These are phyloP conservation scores for Fallopia convolvulus DNA, from an alignment of 148 eudicot genomes.

Conservation along the genomic window DNA sequence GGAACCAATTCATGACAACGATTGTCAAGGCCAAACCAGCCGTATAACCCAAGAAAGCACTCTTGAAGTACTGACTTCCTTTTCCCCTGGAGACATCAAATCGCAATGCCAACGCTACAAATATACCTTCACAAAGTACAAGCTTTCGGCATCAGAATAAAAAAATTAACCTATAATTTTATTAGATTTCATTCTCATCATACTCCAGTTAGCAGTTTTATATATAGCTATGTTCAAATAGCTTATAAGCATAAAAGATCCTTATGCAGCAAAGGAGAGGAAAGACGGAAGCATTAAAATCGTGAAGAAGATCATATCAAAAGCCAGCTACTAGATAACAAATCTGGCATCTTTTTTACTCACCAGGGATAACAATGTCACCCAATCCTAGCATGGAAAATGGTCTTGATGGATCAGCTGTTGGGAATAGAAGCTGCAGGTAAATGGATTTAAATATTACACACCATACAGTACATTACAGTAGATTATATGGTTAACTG, in stretches of 20 bases:
- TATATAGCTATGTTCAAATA: no score
- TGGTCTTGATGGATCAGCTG: conserved; percentile 64
- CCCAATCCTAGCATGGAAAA: conserved; percentile 98
- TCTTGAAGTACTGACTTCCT: conserved; percentile 71
- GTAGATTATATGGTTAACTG: not conserved
- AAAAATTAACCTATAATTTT: not conserved
- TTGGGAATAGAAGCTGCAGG: conserved; percentile 95
- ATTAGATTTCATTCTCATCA: not conserved
- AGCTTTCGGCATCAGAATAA: not conserved
- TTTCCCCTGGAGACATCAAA: conserved; percentile 94
- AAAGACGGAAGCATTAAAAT: not conserved
- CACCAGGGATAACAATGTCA: conserved; percentile 98
- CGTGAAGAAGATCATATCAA: not conserved
- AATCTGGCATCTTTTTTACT: conserved; percentile 17
- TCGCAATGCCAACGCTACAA: conserved; percentile 96
- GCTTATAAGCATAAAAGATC: no score
- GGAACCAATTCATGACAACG: conserved; percentile 98
- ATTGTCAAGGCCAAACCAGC: conserved; percentile 76
- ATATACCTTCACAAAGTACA: conserved; percentile 53
- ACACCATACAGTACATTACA: not conserved
- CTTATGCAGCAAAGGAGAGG: not conserved
- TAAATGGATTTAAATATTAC: not conserved
- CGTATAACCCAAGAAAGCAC: conserved; percentile 78
- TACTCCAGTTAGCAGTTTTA: no score
- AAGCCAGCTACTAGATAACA: not conserved